These are phyloP conservation scores for Fraxinus albicans DNA, from an alignment of 305 asterid genomes.

Conservation along the genomic window DNA sequence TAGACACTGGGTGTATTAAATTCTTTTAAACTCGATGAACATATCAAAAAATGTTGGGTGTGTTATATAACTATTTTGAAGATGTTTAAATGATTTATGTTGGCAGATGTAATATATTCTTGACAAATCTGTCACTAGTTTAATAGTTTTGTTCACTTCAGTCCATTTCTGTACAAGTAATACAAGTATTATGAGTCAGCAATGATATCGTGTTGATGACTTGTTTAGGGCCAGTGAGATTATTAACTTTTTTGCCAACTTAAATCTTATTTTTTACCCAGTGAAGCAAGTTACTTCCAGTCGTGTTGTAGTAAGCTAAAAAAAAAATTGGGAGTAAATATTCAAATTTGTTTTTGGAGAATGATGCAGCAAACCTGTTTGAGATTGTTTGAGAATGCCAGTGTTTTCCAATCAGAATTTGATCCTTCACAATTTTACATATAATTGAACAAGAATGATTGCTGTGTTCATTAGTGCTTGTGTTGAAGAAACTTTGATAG, in stretches of 20 bases:
- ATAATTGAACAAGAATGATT: background rate
- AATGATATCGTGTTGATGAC: background rate
- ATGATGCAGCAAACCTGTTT: background rate
- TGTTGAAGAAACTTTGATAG: background rate
- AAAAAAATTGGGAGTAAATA: background rate
- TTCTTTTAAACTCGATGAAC: background rate
- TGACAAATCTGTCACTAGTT: background rate
- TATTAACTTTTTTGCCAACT: background rate
- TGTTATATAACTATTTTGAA: background rate
- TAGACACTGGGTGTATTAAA: background rate
- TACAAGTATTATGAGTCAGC: background rate
- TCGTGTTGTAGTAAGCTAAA: background rate
- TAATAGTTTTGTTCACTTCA: background rate
- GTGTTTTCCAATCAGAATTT: background rate
- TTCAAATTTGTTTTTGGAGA: background rate
- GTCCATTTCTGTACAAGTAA: background rate
- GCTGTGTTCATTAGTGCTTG: background rate
- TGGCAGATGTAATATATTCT: background rate
- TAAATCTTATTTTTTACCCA: background rate
- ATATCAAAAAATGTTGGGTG: background rate
- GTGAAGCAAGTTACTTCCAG: background rate
- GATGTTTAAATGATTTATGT: background rate
- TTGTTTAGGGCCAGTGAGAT: background rate
- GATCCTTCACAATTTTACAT: background rate
- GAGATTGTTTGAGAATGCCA: conserved; percentile 2